Base-by-base conservation (phyloP, 148 eudicot species). In the Amaranthus cruentus region DNA sequence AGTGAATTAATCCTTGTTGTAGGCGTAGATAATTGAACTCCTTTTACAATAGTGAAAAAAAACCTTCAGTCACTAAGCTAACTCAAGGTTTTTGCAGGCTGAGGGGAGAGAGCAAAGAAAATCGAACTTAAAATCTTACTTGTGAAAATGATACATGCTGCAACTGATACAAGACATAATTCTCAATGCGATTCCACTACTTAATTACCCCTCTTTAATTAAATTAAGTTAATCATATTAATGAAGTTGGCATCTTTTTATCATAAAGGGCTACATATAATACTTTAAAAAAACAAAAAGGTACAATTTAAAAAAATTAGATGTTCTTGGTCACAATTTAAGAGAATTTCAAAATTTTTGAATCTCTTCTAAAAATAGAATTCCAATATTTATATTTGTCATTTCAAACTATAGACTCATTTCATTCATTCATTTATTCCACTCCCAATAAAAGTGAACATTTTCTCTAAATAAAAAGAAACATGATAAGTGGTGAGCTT, bases 331-430 rank as follows among this genome's bases (percentile, higher is more conserved):
- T 46, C 38, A 47, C 51, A 2, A 64, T 46, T 28, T 28, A 28
- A 51, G 9, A 47, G 68, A 46, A 64, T 66, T 49, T 66, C 4
- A 57, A 11, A 62, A 15, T 47, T 71, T 71, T 62, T 55, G 8
- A 42, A 47, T 10, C 60, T 46, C 13, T 28, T 12, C 52, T 42
- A 72, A 57, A 75, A 66, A 67, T 28, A 28, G 38, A 8, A 44
- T 56, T 75, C 71, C 66, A 58, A 18, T 55, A 72, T 48, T 66
- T 66, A n/a, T 4, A n/a, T 51, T 72, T 64, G 72, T 75, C 72
- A 69, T 60, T 76, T 76, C 57, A 72, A 10, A 28, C 38, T 28
- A 28, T 28, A 28, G 2, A 47, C 65, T 51, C 12, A 42, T 59
- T 55, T 55, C 56, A 13, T 70, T 55, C 73, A 70, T 6, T 59